A percentile compares a stretch with the other conserved stretches of the same genome.
These are phyloP conservation scores for Astrephomene gubernaculifera DNA, from an alignment of 139 green algal species.

Conservation along the genomic window DNA sequence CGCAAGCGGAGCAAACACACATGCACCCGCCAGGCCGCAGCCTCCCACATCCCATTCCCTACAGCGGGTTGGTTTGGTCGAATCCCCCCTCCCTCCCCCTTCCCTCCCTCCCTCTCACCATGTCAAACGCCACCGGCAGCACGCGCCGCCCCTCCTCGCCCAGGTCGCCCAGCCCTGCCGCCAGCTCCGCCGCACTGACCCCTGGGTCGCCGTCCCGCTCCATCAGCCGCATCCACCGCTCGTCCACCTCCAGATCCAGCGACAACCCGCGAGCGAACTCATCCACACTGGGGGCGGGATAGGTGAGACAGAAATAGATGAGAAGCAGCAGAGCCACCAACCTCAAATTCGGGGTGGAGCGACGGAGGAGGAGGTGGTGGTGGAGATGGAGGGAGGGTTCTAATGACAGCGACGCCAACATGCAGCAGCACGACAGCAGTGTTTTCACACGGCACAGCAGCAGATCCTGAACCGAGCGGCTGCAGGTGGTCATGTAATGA, in stretches of 20 bases:
- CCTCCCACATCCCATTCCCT: too few relatives aligned
- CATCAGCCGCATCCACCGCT: constrained; percentile 9
- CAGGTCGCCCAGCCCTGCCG: constrained; percentile 28
- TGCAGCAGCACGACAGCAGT: too few relatives aligned
- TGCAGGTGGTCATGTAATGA: too few relatives aligned
- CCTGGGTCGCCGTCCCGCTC: neutral
- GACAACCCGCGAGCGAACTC: constrained; percentile 34
- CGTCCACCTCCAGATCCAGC: constrained; percentile 32
- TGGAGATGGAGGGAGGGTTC: too few relatives aligned
- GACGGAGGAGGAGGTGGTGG: neutral
- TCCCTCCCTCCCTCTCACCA: constrained; percentile 5
- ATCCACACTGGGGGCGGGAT: constrained; percentile 5
- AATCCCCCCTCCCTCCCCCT: neutral
- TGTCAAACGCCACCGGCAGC: constrained; percentile 18
- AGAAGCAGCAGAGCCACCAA: neutral
- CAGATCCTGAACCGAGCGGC: too few relatives aligned
- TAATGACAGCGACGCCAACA: too few relatives aligned
- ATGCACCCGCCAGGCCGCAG: too few relatives aligned
- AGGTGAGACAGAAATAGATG: neutral
- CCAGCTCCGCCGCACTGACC: neutral
- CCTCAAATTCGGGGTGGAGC: too few relatives aligned
- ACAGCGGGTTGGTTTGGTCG: too few relatives aligned
- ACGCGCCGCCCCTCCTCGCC: neutral
- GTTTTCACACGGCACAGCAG: too few relatives aligned
- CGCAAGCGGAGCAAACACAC: too few relatives aligned